These are phyloP conservation scores for Populus hybrid DNA, from an alignment of 441 rosid genomes.

Conservation along the genomic window DNA sequence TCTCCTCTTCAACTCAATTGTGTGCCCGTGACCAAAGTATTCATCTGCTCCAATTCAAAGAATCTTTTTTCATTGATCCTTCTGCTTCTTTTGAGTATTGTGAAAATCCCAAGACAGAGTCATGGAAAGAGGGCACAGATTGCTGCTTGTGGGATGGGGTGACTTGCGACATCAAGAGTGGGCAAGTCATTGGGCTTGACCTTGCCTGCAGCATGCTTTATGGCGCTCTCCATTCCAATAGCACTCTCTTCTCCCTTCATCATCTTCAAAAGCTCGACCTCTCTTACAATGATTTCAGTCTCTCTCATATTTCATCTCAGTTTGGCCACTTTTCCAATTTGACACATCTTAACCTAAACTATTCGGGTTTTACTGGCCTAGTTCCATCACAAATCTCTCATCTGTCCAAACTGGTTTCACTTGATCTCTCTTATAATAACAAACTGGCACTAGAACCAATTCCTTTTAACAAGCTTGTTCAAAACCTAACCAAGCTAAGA, in stretches of 20 bases:
- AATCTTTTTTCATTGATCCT: background rate
- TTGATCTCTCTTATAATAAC: background rate
- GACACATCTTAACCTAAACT: slow-evolving; percentile 13
- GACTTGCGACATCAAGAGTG: background rate
- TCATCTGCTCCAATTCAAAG: background rate
- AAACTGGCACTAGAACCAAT: background rate
- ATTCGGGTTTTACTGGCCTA: slow-evolving; percentile 9
- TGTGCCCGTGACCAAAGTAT: background rate
- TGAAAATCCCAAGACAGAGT: background rate
- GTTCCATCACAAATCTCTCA: slow-evolving; percentile 8
- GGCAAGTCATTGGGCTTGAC: slow-evolving; percentile 20
- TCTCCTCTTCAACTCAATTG: background rate
- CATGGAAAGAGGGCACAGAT: background rate
- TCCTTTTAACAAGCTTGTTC: background rate
- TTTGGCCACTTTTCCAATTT: background rate
- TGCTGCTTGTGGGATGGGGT: slow-evolving; percentile 15
- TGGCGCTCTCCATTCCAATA: slow-evolving; percentile 6
- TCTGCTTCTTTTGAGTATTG: background rate
- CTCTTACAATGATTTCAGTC: slow-evolving; percentile 11
- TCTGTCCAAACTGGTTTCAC: slow-evolving; percentile 2
- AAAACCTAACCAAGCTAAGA: slow-evolving; percentile 1
- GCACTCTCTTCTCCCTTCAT: slow-evolving; percentile 4
- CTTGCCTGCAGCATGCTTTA: slow-evolving; percentile 24
- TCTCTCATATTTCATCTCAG: background rate
- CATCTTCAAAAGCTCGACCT: slow-evolving; percentile 13